phyloP scores from a whole-genome alignment of 2,329 filamentous ascomycete species.

The Scedosporium boydii region DNA sequence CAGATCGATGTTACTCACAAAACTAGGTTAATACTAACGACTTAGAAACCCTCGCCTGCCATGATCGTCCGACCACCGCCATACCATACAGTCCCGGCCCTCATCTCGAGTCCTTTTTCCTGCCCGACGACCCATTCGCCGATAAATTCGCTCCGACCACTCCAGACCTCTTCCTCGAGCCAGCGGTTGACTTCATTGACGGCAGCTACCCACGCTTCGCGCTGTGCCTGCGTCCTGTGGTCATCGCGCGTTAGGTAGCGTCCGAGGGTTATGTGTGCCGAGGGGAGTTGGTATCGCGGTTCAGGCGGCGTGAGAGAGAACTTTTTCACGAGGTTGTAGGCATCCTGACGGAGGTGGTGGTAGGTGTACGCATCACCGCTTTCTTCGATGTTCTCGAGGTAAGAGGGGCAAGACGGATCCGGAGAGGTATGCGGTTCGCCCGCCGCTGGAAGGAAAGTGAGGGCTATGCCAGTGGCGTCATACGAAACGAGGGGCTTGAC shows the following conservation, averaged over 20 bases:
- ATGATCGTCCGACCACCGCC: slow-evolving; percentile 66
- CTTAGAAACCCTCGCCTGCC: slow-evolving; percentile 50
- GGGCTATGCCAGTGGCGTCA: slow-evolving; percentile 73
- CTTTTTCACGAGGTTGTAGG: slow-evolving; percentile 52
- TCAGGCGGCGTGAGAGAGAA: slow-evolving; percentile 29
- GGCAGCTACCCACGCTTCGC: slow-evolving; percentile 48
- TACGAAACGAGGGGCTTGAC: slow-evolving; percentile 77
- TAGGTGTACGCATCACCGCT: slow-evolving; percentile 68
- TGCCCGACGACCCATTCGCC: slow-evolving; percentile 79
- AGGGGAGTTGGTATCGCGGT: slow-evolving; percentile 79
- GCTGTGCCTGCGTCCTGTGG: slow-evolving; percentile 22
- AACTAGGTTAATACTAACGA: background rate
- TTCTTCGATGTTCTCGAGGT: no score
- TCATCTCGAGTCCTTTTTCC: slow-evolving; percentile 68
- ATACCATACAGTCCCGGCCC: slow-evolving; percentile 76
- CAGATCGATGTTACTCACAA: background rate
- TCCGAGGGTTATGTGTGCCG: slow-evolving; percentile 79
- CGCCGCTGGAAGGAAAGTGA: slow-evolving; percentile 77
- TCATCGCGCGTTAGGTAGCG: slow-evolving; percentile 65
- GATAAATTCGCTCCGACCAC: slow-evolving; percentile 20
- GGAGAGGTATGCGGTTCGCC: slow-evolving; percentile 36
- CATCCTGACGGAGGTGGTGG: slow-evolving; percentile 77
- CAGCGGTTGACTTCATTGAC: slow-evolving; percentile 72
- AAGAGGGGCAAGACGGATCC: slow-evolving; percentile 17
- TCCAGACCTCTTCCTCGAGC: slow-evolving; percentile 65